phyloP scores from a whole-genome alignment of 768 basidiomycete species.

The Hypholoma fasciculare region DNA sequence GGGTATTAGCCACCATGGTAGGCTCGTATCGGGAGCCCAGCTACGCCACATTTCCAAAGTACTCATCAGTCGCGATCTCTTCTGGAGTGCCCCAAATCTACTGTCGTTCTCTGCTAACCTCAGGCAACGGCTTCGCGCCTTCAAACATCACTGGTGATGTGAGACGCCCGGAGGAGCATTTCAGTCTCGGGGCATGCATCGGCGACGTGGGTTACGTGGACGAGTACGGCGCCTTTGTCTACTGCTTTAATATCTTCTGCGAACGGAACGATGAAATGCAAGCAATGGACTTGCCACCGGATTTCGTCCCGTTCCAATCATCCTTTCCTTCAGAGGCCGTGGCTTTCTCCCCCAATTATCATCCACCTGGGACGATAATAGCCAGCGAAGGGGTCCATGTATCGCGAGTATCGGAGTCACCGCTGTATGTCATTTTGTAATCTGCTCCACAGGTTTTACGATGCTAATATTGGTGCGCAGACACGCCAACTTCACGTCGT shows the following conservation, averaged over 20 bases:
- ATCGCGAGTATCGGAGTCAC: background rate
- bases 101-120: slow-evolving; percentile 1
- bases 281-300: background rate
- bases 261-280: background rate
- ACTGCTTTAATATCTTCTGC: slow-evolving; percentile 2
- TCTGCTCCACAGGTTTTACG: background rate
- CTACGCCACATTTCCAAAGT: background rate
- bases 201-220: slow-evolving; percentile 6
- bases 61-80: background rate
- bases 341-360: background rate
- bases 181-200: background rate
- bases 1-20: background rate
- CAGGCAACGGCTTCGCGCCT: slow-evolving; percentile 2
- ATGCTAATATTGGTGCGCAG: background rate
- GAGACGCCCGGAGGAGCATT: background rate
- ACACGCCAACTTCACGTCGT: background rate
- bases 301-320: background rate
- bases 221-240: slow-evolving; percentile 4
- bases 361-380: slow-evolving; percentile 1
- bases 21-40: background rate
- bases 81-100: slow-evolving; percentile 6
- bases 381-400: background rate
- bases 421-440: background rate
- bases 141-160: slow-evolving; percentile 4
- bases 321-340: background rate